Percentiles rank a stretch among this genome's conserved stretches.
These are phyloP conservation scores for Calcarisporium arbuscula DNA, from an alignment of 2,329 filamentous ascomycete genomes.

Conservation along the genomic window DNA sequence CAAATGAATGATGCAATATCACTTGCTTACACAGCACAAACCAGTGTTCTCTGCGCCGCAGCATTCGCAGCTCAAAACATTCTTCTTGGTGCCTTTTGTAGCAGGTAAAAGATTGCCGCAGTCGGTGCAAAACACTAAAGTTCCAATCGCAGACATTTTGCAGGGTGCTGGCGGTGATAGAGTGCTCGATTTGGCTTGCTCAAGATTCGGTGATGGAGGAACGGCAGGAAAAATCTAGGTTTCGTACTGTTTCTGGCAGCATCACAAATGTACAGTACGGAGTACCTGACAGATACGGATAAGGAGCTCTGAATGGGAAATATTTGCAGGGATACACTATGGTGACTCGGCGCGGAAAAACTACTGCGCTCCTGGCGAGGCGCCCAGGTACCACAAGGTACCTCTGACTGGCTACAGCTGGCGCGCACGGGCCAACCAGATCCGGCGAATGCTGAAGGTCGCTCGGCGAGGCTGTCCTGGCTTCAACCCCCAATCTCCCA, in stretches of 20 bases:
- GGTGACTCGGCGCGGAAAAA: too few relatives aligned
- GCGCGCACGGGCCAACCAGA: conserved; percentile 5
- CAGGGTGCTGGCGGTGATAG: too few relatives aligned
- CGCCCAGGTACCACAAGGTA: too few relatives aligned
- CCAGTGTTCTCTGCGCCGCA: conserved; percentile 83
- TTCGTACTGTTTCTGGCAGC: too few relatives aligned
- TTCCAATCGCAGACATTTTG: conserved; percentile 80
- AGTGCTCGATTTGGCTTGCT: too few relatives aligned
- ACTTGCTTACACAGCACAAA: conserved; percentile 29
- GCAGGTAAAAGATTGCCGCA: conserved; percentile 86
- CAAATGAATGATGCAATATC: conserved; percentile 27
- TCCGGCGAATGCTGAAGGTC: conserved; percentile 4
- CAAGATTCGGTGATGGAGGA: background rate
- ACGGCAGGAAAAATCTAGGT: too few relatives aligned
- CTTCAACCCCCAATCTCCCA: too few relatives aligned
- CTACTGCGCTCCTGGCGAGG: too few relatives aligned
- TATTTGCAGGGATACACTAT: too few relatives aligned
- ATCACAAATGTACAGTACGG: too few relatives aligned
- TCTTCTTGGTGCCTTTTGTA: conserved; percentile 69
- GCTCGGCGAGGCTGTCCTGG: conserved; percentile 11
- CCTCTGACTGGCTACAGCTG: conserved; percentile 3
- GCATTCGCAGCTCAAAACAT: conserved; percentile 73
- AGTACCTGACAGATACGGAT: too few relatives aligned
- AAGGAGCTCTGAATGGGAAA: too few relatives aligned
- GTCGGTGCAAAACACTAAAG: conserved; percentile 85